phyloP scores from a whole-genome alignment of 345 rosid genomes.

The Hibiscus syriacus region DNA sequence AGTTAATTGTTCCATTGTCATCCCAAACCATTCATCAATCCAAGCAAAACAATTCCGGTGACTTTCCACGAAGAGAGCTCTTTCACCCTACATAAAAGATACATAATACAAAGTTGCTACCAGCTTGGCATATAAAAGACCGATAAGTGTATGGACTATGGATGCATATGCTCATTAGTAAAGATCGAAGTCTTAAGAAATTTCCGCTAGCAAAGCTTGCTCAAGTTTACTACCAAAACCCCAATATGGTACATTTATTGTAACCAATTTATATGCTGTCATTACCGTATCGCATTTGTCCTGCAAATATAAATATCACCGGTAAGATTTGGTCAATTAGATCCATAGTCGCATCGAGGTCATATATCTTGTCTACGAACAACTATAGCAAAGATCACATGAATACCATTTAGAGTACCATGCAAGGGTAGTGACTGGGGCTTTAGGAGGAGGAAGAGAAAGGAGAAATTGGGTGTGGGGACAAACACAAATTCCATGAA shows the following conservation, averaged over 20 bases:
- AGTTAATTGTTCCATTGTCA: constrained; percentile 40
- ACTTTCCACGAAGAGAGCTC: constrained; percentile 49
- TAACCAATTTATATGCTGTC: constrained; percentile 68
- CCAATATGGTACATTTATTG: constrained; percentile 69
- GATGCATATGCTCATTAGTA: not conserved
- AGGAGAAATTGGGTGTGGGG: not conserved
- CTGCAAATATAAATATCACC: constrained; percentile 28
- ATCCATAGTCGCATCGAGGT: not conserved
- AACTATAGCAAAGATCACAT: not conserved
- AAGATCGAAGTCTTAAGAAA: not conserved
- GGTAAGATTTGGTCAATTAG: not conserved
- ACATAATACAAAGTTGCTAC: not conserved
- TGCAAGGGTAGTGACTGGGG: not conserved
- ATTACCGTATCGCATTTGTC: constrained; percentile 48
- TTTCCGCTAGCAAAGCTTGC: constrained; percentile 55
- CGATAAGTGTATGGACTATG: not conserved
- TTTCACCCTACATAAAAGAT: constrained; percentile 43
- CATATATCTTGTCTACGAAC: not conserved
- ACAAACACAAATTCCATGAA: not conserved
- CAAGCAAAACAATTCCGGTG: constrained; percentile 51
- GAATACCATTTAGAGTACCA: not conserved
- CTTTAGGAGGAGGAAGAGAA: not conserved
- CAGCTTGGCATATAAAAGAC: not conserved
- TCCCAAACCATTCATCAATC: constrained; percentile 68
- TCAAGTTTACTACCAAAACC: constrained; percentile 66